phyloP scores from a whole-genome alignment of 805 yeast genomes.

The Candida sithepensis region DNA sequence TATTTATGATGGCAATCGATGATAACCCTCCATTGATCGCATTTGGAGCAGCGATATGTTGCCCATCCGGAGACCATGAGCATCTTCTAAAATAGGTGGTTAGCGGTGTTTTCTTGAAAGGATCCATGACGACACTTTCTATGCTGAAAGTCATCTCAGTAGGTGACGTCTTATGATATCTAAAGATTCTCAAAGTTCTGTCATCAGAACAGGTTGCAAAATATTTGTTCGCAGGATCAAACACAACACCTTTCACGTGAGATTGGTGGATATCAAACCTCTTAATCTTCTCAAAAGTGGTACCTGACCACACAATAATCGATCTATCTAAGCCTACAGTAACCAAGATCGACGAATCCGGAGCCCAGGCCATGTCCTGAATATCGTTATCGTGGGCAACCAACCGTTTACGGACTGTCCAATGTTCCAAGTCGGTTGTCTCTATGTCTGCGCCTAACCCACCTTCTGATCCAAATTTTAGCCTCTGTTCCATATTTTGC shows the following conservation, averaged over 20 bases:
- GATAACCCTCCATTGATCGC: conserved; percentile 83
- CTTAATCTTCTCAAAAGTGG: conserved; percentile 84
- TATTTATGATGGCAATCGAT: conserved; percentile 64
- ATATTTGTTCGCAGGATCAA: conserved; percentile 97
- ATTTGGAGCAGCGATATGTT: conserved; percentile 79
- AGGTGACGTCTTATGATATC: conserved; percentile 70
- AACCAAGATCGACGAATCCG: conserved; percentile 85
- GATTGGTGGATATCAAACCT: conserved; percentile 91
- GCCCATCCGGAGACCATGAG: conserved; percentile 93
- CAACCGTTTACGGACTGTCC: conserved; percentile 89
- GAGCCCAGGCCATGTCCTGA: conserved; percentile 98
- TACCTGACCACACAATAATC: conserved; percentile 90
- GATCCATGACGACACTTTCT: conserved; percentile 78
- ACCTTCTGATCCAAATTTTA: conserved; percentile 13
- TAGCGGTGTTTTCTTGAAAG: conserved; percentile 84
- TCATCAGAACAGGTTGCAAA: conserved; percentile 98
- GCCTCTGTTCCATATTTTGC: conserved; percentile 25
- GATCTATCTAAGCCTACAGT: conserved; percentile 94
- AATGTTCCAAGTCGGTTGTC: conserved; percentile 76
- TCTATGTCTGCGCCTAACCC: conserved; percentile 41
- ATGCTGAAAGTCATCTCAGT: conserved; percentile 77
- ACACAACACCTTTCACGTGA: conserved; percentile 93
- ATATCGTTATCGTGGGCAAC: conserved; percentile 98
- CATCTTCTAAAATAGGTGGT: conserved; percentile 84
- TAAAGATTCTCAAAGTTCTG: conserved; percentile 79